Percentiles rank a stretch among this genome's conserved stretches.
phyloP scores from a whole-genome alignment of 2,329 filamentous ascomycete species.

The Pezizomycotina sp. region DNA sequence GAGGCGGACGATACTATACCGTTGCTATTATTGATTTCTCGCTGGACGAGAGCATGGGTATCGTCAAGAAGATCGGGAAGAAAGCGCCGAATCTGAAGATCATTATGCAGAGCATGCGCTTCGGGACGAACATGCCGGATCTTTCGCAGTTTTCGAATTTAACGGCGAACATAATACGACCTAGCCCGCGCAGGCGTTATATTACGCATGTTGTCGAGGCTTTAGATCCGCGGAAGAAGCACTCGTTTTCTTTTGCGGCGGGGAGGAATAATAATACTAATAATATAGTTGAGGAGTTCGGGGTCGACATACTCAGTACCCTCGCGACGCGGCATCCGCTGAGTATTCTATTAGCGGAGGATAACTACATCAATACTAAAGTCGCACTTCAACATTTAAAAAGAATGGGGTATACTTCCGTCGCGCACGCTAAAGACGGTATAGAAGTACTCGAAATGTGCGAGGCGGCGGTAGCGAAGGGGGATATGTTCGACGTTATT shows the following conservation, averaged over 20 bases:
- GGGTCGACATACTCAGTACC: constrained; percentile 23
- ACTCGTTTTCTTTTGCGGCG: too few relatives aligned
- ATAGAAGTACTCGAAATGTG: constrained; percentile 63
- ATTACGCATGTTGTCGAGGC: constrained; percentile 24
- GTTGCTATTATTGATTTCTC: constrained; percentile 25
- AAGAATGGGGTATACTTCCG: constrained; percentile 83
- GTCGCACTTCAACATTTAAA: constrained; percentile 91
- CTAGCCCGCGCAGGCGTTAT: constrained; percentile 23
- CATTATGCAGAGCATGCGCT: constrained; percentile 25
- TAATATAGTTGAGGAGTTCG: constrained; percentile 21
- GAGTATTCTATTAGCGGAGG: constrained; percentile 85
- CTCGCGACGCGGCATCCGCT: constrained; percentile 38
- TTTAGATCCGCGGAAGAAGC: constrained; percentile 19
- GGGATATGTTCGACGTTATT: constrained; percentile 24
- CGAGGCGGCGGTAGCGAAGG: constrained; percentile 22
- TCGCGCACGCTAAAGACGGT: constrained; percentile 89
- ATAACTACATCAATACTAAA: constrained; percentile 92
- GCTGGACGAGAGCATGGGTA: constrained; percentile 22
- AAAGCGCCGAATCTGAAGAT: constrained; percentile 22
- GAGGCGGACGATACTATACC: constrained; percentile 19
- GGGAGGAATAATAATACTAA: constrained; percentile 12
- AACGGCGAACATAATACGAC: constrained; percentile 23
- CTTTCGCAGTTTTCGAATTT: constrained; percentile 22
- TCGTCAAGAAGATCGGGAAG: constrained; percentile 22
- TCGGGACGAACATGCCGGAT: constrained; percentile 23